These are phyloP conservation scores for Gynostemma pentaphyllum DNA, from an alignment of 306 rosid species.

Conservation along the genomic window DNA sequence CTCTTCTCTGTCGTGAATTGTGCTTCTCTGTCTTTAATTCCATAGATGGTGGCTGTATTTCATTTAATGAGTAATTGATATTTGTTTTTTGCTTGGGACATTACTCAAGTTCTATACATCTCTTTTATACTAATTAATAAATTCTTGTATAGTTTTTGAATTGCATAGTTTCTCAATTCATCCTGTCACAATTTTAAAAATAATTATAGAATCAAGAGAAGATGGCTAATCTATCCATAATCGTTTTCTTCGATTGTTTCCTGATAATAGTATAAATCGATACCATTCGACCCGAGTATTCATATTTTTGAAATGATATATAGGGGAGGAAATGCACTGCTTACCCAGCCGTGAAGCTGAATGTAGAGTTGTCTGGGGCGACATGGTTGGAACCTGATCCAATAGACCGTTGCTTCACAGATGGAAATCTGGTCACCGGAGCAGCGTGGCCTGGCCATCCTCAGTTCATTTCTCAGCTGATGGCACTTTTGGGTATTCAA, in stretches of 20 bases:
- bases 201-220: not conserved
- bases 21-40: too few relatives aligned
- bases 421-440: slow-evolving; percentile 76
- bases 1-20: too few relatives aligned
- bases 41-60: too few relatives aligned
- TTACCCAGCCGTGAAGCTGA: slow-evolving; percentile 67
- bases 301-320: not conserved
- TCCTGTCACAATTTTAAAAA: too few relatives aligned
- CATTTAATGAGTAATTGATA: too few relatives aligned
- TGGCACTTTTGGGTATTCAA: slow-evolving; percentile 45
- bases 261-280: not conserved
- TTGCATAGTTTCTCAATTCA: too few relatives aligned
- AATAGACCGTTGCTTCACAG: slow-evolving; percentile 69
- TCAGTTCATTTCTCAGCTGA: slow-evolving; percentile 70
- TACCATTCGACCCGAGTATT: not conserved
- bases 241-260: not conserved
- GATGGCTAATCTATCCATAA: not conserved
- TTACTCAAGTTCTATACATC: too few relatives aligned
- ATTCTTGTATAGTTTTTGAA: too few relatives aligned
- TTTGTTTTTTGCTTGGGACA: too few relatives aligned
- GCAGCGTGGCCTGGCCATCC: slow-evolving; percentile 91
- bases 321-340: slow-evolving; percentile 92
- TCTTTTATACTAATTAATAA: too few relatives aligned
- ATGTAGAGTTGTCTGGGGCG: slow-evolving; percentile 57
- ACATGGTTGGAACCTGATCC: slow-evolving; percentile 89